phyloP scores from a whole-genome alignment of 148 eudicot species.

The Tetragonia tetragonoides region DNA sequence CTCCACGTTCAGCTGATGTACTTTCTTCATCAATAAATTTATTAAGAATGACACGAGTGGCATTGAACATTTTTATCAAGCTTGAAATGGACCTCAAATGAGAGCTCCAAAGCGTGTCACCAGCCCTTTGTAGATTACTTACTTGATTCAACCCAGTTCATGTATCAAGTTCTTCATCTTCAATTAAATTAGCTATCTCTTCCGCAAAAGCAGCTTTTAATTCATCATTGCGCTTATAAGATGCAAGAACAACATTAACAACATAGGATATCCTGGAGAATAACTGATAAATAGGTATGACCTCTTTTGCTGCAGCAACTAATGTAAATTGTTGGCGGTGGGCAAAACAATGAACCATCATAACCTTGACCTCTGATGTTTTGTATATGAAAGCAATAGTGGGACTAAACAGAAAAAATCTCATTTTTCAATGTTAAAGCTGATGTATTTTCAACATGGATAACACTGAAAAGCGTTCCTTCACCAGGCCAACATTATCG shows the following conservation, averaged over 20 bases:
- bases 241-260: neutral
- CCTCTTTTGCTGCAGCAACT: neutral
- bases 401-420: neutral
- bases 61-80: neutral
- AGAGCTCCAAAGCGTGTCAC: slow-evolving; percentile 9
- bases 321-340: neutral
- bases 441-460: neutral
- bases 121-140: neutral
- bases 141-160: neutral
- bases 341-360: slow-evolving; percentile 14
- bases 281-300: neutral
- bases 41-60: neutral
- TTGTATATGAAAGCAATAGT: neutral
- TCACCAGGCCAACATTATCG: neutral
- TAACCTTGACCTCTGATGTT: slow-evolving; percentile 14
- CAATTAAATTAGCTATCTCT: neutral
- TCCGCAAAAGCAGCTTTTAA: neutral
- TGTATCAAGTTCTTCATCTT: neutral
- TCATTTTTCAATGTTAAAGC: neutral
- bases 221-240: neutral
- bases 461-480: slow-evolving; percentile 1
- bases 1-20: neutral
- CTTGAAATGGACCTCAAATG: neutral
- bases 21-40: neutral
- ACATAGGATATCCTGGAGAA: neutral